Conservation (phyloP, 2,329 filamentous ascomycete genomes). For the Xylariaceae sp. region DNA sequence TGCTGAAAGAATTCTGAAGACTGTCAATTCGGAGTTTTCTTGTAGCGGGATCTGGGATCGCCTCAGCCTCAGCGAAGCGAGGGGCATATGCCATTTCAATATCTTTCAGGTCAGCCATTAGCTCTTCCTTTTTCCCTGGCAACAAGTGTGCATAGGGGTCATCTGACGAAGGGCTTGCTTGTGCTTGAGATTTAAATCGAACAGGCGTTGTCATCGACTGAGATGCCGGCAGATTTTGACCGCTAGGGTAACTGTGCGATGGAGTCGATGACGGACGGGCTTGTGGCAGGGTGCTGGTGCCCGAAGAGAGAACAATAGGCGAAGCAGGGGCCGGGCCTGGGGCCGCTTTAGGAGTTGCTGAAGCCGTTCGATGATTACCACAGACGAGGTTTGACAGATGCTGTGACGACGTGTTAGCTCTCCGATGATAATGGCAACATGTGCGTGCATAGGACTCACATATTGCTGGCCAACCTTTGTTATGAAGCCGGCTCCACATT, state of each 20-base stretch:
- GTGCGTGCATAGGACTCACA: too few relatives aligned
- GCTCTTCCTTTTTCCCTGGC: conserved; percentile 19
- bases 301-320: conserved; percentile 11
- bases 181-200: neutral
- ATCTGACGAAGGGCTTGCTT: conserved; percentile 13
- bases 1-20: conserved; percentile 49
- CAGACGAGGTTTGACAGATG: conserved; percentile 43
- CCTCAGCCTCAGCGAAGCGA: conserved; percentile 39
- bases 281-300: neutral
- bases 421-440: too few relatives aligned
- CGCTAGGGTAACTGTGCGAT: neutral
- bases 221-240: conserved; percentile 5
- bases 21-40: conserved; percentile 32
- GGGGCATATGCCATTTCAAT: conserved; percentile 35
- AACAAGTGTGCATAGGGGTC: conserved; percentile 44
- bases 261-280: conserved; percentile 1
- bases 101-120: conserved; percentile 34
- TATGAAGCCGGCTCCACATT: conserved; percentile 43
- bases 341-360: conserved; percentile 15
- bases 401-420: conserved; percentile 14
- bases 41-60: conserved; percentile 29
- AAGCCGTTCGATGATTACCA: conserved; percentile 32
- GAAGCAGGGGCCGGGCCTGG: conserved; percentile 5
- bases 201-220: conserved; percentile 8
- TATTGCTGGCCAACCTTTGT: conserved; percentile 38